Conservation (phyloP, 345 rosid genomes). For the Arabidopsis arenosa region DNA sequence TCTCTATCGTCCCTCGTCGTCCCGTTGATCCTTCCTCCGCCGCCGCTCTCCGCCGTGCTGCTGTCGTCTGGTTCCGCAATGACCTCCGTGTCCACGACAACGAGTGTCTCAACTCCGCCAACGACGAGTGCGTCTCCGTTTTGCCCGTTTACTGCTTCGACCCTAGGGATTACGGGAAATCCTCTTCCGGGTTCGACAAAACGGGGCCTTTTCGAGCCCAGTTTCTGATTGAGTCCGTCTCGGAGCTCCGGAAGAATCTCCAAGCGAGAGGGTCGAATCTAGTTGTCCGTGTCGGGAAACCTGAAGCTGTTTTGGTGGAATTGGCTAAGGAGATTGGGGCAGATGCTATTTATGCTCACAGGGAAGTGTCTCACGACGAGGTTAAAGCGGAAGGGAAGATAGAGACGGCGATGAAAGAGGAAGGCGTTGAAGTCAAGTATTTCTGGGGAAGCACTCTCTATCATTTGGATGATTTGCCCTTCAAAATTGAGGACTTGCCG, state of each 20-base stretch:
- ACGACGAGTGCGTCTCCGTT: conserved; percentile 82
- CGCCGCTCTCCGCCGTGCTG: conserved; percentile 80
- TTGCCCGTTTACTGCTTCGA: conserved; percentile 97
- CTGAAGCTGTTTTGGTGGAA: conserved; percentile 77
- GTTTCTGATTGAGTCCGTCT: conserved; percentile 86
- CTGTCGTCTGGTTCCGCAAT: conserved; percentile 93
- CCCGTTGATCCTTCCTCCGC: conserved; percentile 86
- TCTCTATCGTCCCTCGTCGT: conserved; percentile 84
- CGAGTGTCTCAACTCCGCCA: conserved; percentile 82
- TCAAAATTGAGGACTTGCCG: conserved; percentile 86
- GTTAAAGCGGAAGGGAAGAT: conserved; percentile 90
- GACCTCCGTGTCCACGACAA: conserved; percentile 96
- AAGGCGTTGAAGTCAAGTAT: conserved; percentile 84
- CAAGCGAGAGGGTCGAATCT: conserved; percentile 93
- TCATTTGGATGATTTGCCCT: conserved; percentile 93
- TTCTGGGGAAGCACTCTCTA: conserved; percentile 98
- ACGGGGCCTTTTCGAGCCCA: conserved; percentile 87
- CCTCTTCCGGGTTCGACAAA: conserved; percentile 87
- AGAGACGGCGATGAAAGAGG: conserved; percentile 85
- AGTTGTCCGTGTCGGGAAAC: conserved; percentile 84
- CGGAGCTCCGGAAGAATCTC: conserved; percentile 89
- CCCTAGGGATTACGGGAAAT: conserved; percentile 90
- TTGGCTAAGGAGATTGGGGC: conserved; percentile 92
- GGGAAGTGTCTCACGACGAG: conserved; percentile 86
- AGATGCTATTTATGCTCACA: conserved; percentile 85